Base-by-base conservation (phyloP, 2,329 filamentous ascomycete genomes). In the Boeremia exigua region DNA sequence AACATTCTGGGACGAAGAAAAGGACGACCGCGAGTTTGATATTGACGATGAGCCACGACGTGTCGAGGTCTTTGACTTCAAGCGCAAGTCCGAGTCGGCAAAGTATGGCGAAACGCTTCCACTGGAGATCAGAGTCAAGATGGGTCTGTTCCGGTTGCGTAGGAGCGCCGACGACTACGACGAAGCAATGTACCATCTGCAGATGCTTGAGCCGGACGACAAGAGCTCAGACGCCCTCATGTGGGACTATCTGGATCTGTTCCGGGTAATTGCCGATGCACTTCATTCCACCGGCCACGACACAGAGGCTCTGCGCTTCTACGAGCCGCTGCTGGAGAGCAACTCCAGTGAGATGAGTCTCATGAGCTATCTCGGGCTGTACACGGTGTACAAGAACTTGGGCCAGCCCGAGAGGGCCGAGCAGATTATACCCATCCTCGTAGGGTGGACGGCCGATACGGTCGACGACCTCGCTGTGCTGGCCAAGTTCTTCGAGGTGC, bases 21-120 rank as follows among this genome's bases (percentile, higher is more conserved):
- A 85, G 5, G 91, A 97, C 70, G 92, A 96, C 72, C 84, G 92
- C 53, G 95, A 99, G 76, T 99, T 92, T 86, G 95, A 99, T 72
- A 76, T 84, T 5, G 83, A 88, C 39, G 86, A 92, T 68, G 80
- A 83, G 17, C 88, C 84, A 11, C 80, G 95, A 58, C 86, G 93
- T 54, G 73, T 79, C 2, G 75, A 82, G 54, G 82, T 90, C 5
- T 74, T 83, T 2, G 83, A 83, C 1, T 96, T 89, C 70, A 75
- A 81, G 8, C 78, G 82, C 4, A 81, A 77, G 3, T 86, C 85
- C 69, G 79, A 82, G 1, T 68, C 77, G 4, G 79, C 82, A 6
- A 78, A 82, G 0, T 96, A 96, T 72, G 92, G 91, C 0, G 75
- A 82, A 34, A 86, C 87, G 1, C 79, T 97, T 34, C 94, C 93